These are phyloP conservation scores for Garcileccinum viscosum DNA, from an alignment of 1,284 basidiomycete species.

Conservation along the genomic window DNA sequence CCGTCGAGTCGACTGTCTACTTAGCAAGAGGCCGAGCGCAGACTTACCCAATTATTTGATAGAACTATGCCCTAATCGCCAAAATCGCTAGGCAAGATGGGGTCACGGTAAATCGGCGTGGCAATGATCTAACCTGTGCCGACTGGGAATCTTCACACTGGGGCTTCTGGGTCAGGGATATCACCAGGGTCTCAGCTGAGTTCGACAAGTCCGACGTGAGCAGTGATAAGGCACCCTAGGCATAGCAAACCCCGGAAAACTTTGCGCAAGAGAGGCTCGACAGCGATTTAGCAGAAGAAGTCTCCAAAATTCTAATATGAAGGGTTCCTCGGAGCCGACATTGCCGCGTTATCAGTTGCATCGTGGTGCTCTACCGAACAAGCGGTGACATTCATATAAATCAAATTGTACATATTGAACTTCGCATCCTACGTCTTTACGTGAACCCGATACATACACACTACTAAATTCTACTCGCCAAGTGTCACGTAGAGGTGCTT, in stretches of 20 bases:
- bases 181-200: constrained; percentile 20
- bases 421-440: not conserved
- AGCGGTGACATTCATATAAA: not conserved
- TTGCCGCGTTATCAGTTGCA: not conserved
- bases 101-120: constrained; percentile 12
- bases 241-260: not conserved
- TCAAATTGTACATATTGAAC: constrained; percentile 4
- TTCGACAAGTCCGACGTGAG: not conserved
- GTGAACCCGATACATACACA: not conserved
- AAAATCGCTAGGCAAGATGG: constrained; percentile 23
- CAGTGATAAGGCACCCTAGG: not conserved
- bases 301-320: not conserved
- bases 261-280: not conserved
- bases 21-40: not conserved
- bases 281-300: not conserved
- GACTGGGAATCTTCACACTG: constrained; percentile 8
- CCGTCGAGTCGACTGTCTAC: not conserved
- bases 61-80: constrained; percentile 21
- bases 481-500: constrained; percentile 78
- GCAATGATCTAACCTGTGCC: not conserved
- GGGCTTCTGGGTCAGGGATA: constrained; percentile 22
- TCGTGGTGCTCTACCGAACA: not conserved
- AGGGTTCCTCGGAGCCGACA: not conserved
- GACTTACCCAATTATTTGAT: constrained; percentile 33
- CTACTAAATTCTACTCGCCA: constrained; percentile 24